Evolutionary conservation across 1,139 yeast species (phyloP).

Genomic region (Scheffersomyces parashehatae): DNA sequence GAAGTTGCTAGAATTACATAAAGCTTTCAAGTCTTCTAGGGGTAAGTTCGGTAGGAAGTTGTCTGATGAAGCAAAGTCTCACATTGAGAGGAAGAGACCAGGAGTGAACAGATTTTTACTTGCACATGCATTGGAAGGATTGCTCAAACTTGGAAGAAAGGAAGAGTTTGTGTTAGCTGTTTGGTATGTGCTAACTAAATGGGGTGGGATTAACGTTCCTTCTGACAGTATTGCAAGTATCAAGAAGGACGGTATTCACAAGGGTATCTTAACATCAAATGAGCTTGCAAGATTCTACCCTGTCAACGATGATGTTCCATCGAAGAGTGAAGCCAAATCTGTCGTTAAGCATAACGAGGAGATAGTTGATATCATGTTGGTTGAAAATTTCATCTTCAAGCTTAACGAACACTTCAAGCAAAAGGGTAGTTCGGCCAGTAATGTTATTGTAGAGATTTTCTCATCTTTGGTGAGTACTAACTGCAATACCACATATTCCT

Average conservation of each 20-base stretch:
- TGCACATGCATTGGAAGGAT: conserved; percentile 31
- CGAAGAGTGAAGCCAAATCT: conserved; percentile 1
- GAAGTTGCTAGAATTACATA: neutral
- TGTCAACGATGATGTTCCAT: conserved; percentile 1
- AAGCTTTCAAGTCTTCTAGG: conserved; percentile 13
- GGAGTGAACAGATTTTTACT: conserved; percentile 34
- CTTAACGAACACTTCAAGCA: conserved; percentile 25
- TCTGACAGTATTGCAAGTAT: conserved; percentile 4
- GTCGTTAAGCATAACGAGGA: conserved; percentile 7
- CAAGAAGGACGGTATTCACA: conserved; percentile 8
- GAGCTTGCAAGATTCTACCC: conserved; percentile 11
- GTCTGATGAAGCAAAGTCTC: conserved; percentile 5
- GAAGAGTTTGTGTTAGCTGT: conserved; percentile 30
- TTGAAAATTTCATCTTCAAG: conserved; percentile 38
- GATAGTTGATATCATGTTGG: conserved; percentile 24
- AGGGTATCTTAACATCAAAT: conserved; percentile 9
- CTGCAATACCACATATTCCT: conserved; percentile 15
- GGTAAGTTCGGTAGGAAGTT: conserved; percentile 25
- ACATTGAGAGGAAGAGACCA: conserved; percentile 9
- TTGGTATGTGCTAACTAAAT: conserved; percentile 32
- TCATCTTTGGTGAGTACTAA: conserved; percentile 20
- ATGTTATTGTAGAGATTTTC: conserved; percentile 25
- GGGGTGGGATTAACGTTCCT: conserved; percentile 32
- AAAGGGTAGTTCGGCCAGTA: conserved; percentile 20
- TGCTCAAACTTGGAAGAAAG: conserved; percentile 32